Conservation (phyloP, 345 rosid species). For the Heritiera fomes region DNA sequence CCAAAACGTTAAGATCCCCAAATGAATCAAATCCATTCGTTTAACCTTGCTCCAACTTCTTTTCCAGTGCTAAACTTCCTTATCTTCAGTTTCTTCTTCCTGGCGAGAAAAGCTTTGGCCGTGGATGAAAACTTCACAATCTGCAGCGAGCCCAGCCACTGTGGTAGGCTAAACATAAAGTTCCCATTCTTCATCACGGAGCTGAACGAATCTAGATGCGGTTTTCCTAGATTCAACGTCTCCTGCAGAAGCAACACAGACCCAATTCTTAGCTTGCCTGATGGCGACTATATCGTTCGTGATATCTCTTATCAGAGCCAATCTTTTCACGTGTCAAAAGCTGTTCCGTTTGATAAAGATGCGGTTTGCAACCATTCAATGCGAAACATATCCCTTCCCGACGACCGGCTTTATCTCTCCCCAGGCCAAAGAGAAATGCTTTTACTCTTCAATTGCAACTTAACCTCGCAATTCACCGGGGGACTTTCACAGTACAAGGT, state of each 20-base stretch:
- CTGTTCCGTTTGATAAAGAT: slow-evolving; percentile 3
- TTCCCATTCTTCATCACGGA: slow-evolving; percentile 43
- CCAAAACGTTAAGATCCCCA: slow-evolving; percentile 7
- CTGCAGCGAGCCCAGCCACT: slow-evolving; percentile 6
- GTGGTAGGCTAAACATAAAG: slow-evolving; percentile 11
- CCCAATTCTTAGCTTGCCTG: slow-evolving; percentile 32
- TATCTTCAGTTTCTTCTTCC: background rate
- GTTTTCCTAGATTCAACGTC: slow-evolving; percentile 49
- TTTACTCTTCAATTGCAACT: slow-evolving; percentile 37
- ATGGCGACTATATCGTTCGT: slow-evolving; percentile 26
- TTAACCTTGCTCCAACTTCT: background rate
- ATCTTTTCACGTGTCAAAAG: slow-evolving; percentile 41
- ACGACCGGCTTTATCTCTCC: background rate
- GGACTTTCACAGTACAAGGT: slow-evolving; percentile 18
- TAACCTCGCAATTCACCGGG: background rate
- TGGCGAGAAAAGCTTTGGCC: slow-evolving; percentile 4
- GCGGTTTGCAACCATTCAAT: slow-evolving; percentile 19
- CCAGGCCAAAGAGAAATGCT: background rate
- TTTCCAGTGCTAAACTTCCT: slow-evolving; percentile 10
- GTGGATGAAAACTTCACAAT: background rate
- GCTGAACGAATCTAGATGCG: slow-evolving; percentile 30
- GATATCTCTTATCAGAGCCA: slow-evolving; percentile 36
- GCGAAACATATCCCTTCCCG: slow-evolving; percentile 34
- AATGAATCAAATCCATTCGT: slow-evolving; percentile 16
- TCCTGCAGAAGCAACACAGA: slow-evolving; percentile 29